Conservation (phyloP, 2,329 filamentous ascomycete species). For the Ophiostoma sp. region DNA sequence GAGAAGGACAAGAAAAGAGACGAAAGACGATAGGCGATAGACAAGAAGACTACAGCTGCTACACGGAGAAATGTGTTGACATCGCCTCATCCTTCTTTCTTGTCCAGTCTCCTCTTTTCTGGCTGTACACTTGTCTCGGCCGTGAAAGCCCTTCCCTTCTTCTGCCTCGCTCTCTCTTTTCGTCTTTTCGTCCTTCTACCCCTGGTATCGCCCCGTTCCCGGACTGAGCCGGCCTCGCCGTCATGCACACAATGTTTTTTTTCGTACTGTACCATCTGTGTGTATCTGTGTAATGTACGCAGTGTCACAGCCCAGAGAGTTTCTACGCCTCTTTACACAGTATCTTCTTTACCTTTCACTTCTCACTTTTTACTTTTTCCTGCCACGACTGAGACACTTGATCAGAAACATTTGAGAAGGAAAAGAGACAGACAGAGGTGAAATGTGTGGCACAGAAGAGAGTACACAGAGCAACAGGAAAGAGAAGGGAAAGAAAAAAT, state of each 20-base stretch:
- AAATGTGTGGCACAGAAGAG: neutral
- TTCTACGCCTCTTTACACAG: neutral
- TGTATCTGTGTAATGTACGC: neutral
- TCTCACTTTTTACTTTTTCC: too few relatives aligned
- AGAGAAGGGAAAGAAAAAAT: neutral
- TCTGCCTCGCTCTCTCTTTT: neutral
- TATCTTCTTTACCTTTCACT: too few relatives aligned
- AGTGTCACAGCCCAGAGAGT: neutral
- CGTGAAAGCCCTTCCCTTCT: neutral
- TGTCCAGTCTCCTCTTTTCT: neutral
- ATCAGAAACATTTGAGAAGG: conserved; percentile 2
- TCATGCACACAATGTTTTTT: neutral
- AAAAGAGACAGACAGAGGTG: neutral
- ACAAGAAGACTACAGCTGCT: neutral
- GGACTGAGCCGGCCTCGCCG: neutral
- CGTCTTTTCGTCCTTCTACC: too few relatives aligned
- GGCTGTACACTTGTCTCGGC: neutral
- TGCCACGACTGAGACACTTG: neutral
- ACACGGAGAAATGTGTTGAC: neutral
- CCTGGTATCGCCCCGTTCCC: neutral
- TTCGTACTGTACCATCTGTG: neutral
- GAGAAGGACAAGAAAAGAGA: neutral
- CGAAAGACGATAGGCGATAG: neutral
- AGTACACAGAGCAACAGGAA: neutral
- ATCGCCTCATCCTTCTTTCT: neutral